phyloP scores from a whole-genome alignment of 2,329 filamentous ascomycete genomes.

The Stagonosporopsis chrysanthemi region DNA sequence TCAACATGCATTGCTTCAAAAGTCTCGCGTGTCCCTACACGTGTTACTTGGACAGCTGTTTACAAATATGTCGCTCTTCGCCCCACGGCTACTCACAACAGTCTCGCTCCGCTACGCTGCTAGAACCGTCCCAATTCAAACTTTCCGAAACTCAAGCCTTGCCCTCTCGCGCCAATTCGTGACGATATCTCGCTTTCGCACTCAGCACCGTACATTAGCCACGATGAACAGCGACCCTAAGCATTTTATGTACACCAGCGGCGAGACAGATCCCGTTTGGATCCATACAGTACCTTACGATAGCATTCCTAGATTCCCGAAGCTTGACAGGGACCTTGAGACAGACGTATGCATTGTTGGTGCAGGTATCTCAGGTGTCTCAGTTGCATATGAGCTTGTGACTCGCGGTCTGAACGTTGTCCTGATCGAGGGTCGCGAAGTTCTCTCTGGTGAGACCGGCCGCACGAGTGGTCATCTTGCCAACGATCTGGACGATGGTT shows the following conservation, averaged over 20 bases:
- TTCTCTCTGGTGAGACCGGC: slow-evolving; percentile 62
- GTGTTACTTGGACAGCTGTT: slow-evolving; percentile 9
- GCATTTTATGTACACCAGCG: slow-evolving; percentile 57
- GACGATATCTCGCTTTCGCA: neutral
- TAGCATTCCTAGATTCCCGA: slow-evolving; percentile 54
- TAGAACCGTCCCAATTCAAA: slow-evolving; percentile 7
- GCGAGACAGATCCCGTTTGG: slow-evolving; percentile 62
- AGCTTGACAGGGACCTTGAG: slow-evolving; percentile 54
- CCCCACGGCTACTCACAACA: slow-evolving; percentile 19
- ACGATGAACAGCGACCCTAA: slow-evolving; percentile 34
- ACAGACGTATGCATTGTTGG: slow-evolving; percentile 62
- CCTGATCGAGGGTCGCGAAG: slow-evolving; percentile 63
- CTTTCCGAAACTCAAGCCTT: slow-evolving; percentile 6
- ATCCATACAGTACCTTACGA: slow-evolving; percentile 58
- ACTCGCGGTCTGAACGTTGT: slow-evolving; percentile 58
- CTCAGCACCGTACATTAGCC: slow-evolving; percentile 13
- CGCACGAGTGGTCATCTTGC: slow-evolving; percentile 64
- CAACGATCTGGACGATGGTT: slow-evolving; percentile 63
- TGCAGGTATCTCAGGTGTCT: slow-evolving; percentile 62
- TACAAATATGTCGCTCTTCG: slow-evolving; percentile 27
- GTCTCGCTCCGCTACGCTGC: slow-evolving; percentile 13
- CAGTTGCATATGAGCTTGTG: slow-evolving; percentile 62
- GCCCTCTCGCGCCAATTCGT: neutral
- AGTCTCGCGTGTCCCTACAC: slow-evolving; percentile 15
- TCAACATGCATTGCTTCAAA: slow-evolving; percentile 11